Evolutionary conservation across 768 basidiomycete genomes (phyloP).

Genomic region (Obba rivulosa): DNA sequence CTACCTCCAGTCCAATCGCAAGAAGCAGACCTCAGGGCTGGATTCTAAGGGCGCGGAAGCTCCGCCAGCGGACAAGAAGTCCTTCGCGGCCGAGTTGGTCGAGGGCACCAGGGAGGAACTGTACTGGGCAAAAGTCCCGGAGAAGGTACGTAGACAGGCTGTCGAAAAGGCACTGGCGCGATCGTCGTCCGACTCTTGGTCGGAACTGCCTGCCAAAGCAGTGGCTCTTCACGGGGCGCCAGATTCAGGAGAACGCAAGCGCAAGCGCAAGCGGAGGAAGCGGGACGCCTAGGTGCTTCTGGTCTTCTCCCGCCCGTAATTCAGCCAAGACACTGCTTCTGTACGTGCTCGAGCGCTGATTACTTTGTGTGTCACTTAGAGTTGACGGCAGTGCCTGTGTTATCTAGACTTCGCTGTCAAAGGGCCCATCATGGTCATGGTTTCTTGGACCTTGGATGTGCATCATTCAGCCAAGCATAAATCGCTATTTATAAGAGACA

Average conservation of each 20-base stretch:
- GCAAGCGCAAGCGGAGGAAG: conserved; percentile 6
- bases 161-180: conserved; percentile 40
- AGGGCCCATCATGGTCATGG: too few relatives aligned
- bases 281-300: not conserved
- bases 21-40: conserved; percentile 44
- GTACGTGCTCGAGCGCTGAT: too few relatives aligned
- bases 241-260: not conserved
- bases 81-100: conserved; percentile 51
- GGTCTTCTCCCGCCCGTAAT: too few relatives aligned
- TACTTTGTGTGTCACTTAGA: too few relatives aligned
- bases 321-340: too few relatives aligned
- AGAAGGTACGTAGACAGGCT: conserved; percentile 60
- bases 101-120: conserved; percentile 59
- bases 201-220: not conserved
- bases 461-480: too few relatives aligned
- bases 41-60: conserved; percentile 41
- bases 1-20: conserved; percentile 34
- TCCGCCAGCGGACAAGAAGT: conserved; percentile 13
- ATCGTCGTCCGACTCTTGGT: not conserved
- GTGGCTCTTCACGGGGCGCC: not conserved
- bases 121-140: conserved; percentile 79
- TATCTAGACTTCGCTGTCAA: too few relatives aligned
- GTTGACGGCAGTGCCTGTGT: too few relatives aligned
- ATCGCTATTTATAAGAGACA: too few relatives aligned
- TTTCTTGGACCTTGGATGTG: too few relatives aligned